phyloP scores from a whole-genome alignment of 192 early-diverging fungal genomes.

The Gryganskiella cystojenkinii region DNA sequence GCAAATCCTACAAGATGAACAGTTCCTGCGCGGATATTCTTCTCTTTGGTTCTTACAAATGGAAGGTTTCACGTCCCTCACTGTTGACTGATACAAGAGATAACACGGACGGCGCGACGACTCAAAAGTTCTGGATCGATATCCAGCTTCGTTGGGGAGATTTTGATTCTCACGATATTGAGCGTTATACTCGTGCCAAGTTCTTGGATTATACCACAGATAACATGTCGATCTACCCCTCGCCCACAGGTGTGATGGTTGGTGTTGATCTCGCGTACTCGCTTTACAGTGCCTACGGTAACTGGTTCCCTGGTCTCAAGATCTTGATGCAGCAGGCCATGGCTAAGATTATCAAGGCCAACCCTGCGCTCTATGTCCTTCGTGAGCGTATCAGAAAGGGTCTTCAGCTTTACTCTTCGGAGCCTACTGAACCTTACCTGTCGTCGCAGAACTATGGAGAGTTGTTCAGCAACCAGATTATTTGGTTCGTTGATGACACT shows the following conservation, averaged over 20 bases:
- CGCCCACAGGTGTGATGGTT: slow-evolving; percentile 96
- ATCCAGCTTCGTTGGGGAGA: slow-evolving; percentile 99
- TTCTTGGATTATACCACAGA: slow-evolving; percentile 99
- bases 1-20: slow-evolving; percentile 99
- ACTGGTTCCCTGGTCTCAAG: slow-evolving; percentile 99
- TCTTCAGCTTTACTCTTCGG: slow-evolving; percentile 97
- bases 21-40: slow-evolving; percentile 93
- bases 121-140: slow-evolving; percentile 98
- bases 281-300: slow-evolving; percentile 93
- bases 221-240: slow-evolving; percentile 99
- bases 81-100: slow-evolving; percentile 94
- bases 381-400: slow-evolving; percentile 99
- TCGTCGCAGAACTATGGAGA: slow-evolving; percentile 96
- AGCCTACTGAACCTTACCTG: slow-evolving; percentile 98
- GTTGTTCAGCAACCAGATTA: slow-evolving; percentile 97
- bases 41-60: slow-evolving; percentile 97
- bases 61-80: slow-evolving; percentile 96
- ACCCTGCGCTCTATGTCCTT: slow-evolving; percentile 96
- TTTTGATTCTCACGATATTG: slow-evolving; percentile 99
- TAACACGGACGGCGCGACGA: slow-evolving; percentile 96
- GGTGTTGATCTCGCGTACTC: slow-evolving; percentile 99
- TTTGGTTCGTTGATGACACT: slow-evolving; percentile 99
- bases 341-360: slow-evolving; percentile 99
- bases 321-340: slow-evolving; percentile 96
- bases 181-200: slow-evolving; percentile 98